These are phyloP conservation scores for Codiaeum variegatum DNA, from an alignment of 441 rosid species.

Conservation along the genomic window DNA sequence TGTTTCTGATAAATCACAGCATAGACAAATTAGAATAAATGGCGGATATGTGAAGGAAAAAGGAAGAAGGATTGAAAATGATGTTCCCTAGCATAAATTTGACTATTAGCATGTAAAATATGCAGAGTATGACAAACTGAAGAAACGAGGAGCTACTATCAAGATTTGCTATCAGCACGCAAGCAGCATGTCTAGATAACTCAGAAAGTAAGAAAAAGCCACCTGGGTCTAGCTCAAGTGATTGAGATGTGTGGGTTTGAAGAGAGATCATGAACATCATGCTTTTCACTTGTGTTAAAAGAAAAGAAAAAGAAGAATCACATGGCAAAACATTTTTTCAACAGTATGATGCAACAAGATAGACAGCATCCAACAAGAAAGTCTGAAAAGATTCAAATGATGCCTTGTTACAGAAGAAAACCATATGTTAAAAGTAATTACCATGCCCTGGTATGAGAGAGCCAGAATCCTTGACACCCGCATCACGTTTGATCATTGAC, in stretches of 20 bases:
- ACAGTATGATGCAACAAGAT: neutral
- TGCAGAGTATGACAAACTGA: neutral
- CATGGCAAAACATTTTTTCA: neutral
- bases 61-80: neutral
- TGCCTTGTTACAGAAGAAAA: conserved; percentile 3
- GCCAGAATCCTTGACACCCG: conserved; percentile 96
- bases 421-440: conserved; percentile 29
- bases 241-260: neutral
- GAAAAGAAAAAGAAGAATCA: neutral
- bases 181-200: neutral
- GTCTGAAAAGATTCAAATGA: neutral
- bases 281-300: neutral
- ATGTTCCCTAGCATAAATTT: neutral
- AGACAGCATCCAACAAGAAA: neutral
- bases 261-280: neutral
- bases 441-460: conserved; percentile 96
- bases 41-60: neutral
- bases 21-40: neutral
- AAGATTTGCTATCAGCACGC: neutral
- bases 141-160: neutral
- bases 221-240: neutral
- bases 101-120: neutral
- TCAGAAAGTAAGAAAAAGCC: neutral
- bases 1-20: neutral
- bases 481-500: conserved; percentile 96